Base-by-base conservation (phyloP, 805 yeast genomes). In the Candida patagonica region DNA sequence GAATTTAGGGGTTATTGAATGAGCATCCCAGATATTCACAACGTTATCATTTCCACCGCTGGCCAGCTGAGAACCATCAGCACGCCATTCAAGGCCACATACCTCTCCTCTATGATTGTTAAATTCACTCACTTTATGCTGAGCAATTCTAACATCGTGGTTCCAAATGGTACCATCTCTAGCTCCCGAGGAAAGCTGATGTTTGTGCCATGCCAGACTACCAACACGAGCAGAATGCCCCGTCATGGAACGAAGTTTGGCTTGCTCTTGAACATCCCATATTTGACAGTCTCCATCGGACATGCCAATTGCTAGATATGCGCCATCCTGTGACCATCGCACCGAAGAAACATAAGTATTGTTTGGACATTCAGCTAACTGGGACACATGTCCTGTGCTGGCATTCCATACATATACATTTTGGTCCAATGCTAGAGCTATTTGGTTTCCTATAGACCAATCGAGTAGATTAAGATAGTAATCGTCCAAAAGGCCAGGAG, bases 11-110 rank as follows among this genome's bases (percentile, higher is more conserved):
- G 65, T 55, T 4, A 66, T 52, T 1, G 76, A 68, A 48, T 95
- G 71, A 2, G 81, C 79, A 58, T 89, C 97, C 96, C 97, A 89
- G 35, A 89, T 78, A 56, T 84, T 80, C 6, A 92, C 95, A 7
- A 87, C 63, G 55, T 92, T 89, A 59, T 92, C 98, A 56, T 92
- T 92, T 24, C 96, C 95, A 8, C 97, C 97, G 2, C 86, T 75
- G 0, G 94, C 94, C 42, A 89, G 69, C 54, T 84, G 92, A 47
- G 72, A 64, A 1, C 96, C 96, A 57, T 89, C 96, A 8, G 63
- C 49, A 42, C 88, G 72, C 76, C 94, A 89, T 50, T 80, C 80
- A 30, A 89, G 66, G 0, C 97, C 97, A 65, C 97, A 89, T 22
- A 89, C 80, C 62, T 89, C 97, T 1, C 94, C 96, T 37, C 72